Percentiles rank a stretch among this genome's conserved stretches.
phyloP scores from a whole-genome alignment of 768 basidiomycete species.

The Tylopilus felleus region DNA sequence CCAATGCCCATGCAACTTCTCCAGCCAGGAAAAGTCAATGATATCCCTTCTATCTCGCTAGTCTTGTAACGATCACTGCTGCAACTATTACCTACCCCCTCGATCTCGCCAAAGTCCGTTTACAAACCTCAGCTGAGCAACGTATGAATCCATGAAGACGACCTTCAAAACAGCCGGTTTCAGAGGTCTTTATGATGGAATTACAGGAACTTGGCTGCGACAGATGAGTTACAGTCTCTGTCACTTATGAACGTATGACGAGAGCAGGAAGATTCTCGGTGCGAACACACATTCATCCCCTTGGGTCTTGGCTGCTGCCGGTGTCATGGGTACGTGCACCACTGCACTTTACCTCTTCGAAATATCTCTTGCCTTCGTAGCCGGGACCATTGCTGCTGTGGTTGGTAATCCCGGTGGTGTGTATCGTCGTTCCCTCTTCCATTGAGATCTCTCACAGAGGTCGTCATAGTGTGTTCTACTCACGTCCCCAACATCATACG shows the following conservation, averaged over 20 bases:
- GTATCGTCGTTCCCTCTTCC: slow-evolving; percentile 24
- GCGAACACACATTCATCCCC: slow-evolving; percentile 65
- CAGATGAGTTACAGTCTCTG: slow-evolving; percentile 93
- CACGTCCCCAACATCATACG: slow-evolving; percentile 12
- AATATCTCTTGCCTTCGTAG: slow-evolving; percentile 34
- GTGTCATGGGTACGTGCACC: slow-evolving; percentile 71
- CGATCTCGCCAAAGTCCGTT: slow-evolving; percentile 86
- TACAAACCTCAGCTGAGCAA: slow-evolving; percentile 91
- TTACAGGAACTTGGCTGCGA: slow-evolving; percentile 83
- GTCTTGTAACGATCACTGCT: slow-evolving; percentile 83
- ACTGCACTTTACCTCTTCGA: not conserved
- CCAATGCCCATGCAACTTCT: slow-evolving; percentile 11
- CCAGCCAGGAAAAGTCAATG: slow-evolving; percentile 53
- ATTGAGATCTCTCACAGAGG: slow-evolving; percentile 40
- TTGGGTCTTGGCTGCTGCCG: slow-evolving; percentile 78
- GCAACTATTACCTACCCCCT: slow-evolving; percentile 87
- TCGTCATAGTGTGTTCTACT: slow-evolving; percentile 55
- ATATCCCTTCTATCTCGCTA: slow-evolving; percentile 86
- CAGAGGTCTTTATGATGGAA: slow-evolving; percentile 80
- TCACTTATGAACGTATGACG: slow-evolving; percentile 92
- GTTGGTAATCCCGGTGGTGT: slow-evolving; percentile 86
- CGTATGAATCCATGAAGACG: slow-evolving; percentile 83
- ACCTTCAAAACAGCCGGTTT: slow-evolving; percentile 75
- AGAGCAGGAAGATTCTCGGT: slow-evolving; percentile 80
- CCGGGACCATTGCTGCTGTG: slow-evolving; percentile 81